phyloP scores from a whole-genome alignment of 2,329 filamentous ascomycete genomes.

The Pseudofabraea citricarpa region DNA sequence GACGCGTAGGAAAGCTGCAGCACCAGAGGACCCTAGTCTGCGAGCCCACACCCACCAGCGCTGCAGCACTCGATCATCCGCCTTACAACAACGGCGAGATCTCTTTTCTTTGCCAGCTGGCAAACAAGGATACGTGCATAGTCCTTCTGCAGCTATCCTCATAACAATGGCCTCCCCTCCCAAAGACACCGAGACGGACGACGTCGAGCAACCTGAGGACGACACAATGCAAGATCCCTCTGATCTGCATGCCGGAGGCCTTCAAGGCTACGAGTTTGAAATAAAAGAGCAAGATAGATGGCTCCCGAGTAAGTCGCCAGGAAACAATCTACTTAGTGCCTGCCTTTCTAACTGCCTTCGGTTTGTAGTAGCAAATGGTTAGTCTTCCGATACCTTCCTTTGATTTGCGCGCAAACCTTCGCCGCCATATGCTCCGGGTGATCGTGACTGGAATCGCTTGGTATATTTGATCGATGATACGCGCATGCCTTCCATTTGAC shows the following conservation, averaged over 20 bases:
- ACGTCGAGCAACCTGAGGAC: conserved; percentile 88
- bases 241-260: conserved; percentile 70
- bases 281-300: conserved; percentile 7
- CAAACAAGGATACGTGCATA: conserved; percentile 25
- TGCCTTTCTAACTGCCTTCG: too few relatives aligned
- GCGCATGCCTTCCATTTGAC: conserved; percentile 23
- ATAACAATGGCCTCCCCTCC: conserved; percentile 93
- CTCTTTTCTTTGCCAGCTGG: conserved; percentile 23
- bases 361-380: conserved; percentile 99
- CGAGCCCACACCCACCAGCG: too few relatives aligned
- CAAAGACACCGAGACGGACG: conserved; percentile 84
- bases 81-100: conserved; percentile 15
- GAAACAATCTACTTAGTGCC: too few relatives aligned
- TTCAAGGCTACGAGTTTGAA: conserved; percentile 81
- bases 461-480: conserved; percentile 39
- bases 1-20: too few relatives aligned
- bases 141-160: conserved; percentile 59
- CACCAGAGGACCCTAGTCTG: too few relatives aligned
- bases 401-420: conserved; percentile 43
- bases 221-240: conserved; percentile 83
- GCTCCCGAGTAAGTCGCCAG: too few relatives aligned
- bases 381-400: conserved; percentile 47
- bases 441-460: conserved; percentile 44
- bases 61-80: too few relatives aligned
- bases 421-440: conserved; percentile 21